A percentile compares a stretch with the other conserved stretches of the same genome.
Conservation (phyloP, 2,329 filamentous ascomycete genomes). For the Colletotrichum camelliae region DNA sequence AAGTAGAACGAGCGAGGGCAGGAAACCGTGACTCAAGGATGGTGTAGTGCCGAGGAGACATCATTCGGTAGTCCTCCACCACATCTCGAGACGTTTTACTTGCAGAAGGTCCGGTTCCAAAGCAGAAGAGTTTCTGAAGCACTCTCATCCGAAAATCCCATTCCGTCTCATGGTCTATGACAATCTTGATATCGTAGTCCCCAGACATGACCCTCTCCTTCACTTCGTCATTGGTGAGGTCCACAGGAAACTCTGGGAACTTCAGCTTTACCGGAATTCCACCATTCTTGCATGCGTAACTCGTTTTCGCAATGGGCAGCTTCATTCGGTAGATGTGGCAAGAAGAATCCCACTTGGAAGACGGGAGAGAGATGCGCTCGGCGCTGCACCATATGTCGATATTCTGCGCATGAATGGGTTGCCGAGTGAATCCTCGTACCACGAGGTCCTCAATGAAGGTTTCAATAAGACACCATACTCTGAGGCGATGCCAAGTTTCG, state of each 20-base stretch:
- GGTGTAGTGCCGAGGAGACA: neutral
- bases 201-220: neutral
- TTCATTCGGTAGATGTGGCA: neutral
- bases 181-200: neutral
- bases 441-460: neutral
- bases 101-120: neutral
- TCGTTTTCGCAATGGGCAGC: accelerated
- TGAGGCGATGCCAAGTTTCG: neutral
- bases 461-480: neutral
- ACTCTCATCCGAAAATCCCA: neutral
- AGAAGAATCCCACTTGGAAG: neutral
- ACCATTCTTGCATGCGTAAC: accelerated
- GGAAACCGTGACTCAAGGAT: neutral
- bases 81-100: neutral
- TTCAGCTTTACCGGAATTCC: neutral
- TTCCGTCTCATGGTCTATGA: neutral
- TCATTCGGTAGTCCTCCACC: neutral
- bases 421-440: accelerated
- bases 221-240: neutral
- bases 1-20: neutral
- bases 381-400: neutral
- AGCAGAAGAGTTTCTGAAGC: neutral
- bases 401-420: neutral
- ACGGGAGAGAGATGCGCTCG: neutral
- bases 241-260: neutral